These are phyloP conservation scores for Rugonectria rugulosa DNA, from an alignment of 2,329 filamentous ascomycete genomes.

Conservation along the genomic window DNA sequence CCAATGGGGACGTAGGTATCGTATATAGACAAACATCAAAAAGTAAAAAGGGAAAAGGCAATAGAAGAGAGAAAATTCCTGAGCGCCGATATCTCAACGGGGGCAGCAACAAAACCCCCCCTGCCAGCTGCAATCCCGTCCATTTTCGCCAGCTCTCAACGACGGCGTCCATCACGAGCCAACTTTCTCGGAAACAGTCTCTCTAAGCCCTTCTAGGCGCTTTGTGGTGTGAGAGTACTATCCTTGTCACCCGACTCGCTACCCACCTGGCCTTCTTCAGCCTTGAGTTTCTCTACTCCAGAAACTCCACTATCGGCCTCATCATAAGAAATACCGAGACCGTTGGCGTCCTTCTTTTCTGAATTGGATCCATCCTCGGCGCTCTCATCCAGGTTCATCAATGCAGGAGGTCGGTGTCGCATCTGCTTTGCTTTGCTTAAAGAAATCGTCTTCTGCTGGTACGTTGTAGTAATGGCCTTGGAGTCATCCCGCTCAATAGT, in stretches of 20 bases:
- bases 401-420: slow-evolving; percentile 86
- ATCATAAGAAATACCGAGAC: slow-evolving; percentile 52
- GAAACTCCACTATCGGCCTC: slow-evolving; percentile 54
- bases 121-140: neutral
- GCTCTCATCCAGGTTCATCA: slow-evolving; percentile 73
- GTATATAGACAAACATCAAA: slow-evolving; percentile 20
- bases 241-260: slow-evolving; percentile 41
- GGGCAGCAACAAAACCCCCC: neutral
- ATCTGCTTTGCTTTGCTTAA: slow-evolving; percentile 86
- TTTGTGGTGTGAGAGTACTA: slow-evolving; percentile 37
- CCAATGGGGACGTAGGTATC: slow-evolving; percentile 19
- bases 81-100: slow-evolving; percentile 6
- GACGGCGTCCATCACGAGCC: slow-evolving; percentile 4
- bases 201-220: slow-evolving; percentile 40
- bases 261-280: slow-evolving; percentile 42
- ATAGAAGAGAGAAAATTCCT: slow-evolving; percentile 10
- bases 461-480: slow-evolving; percentile 84
- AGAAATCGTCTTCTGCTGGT: slow-evolving; percentile 96
- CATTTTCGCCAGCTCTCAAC: slow-evolving; percentile 1
- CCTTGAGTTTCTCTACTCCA: slow-evolving; percentile 51
- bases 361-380: slow-evolving; percentile 40
- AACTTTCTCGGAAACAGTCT: slow-evolving; percentile 16
- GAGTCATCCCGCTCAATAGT: slow-evolving; percentile 93
- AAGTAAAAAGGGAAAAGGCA: neutral
- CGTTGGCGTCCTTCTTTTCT: slow-evolving; percentile 41